A percentile compares a stretch with the other conserved stretches of the same genome.
Conservation (phyloP, 257 asterid species). For the Solanum phureja region DNA sequence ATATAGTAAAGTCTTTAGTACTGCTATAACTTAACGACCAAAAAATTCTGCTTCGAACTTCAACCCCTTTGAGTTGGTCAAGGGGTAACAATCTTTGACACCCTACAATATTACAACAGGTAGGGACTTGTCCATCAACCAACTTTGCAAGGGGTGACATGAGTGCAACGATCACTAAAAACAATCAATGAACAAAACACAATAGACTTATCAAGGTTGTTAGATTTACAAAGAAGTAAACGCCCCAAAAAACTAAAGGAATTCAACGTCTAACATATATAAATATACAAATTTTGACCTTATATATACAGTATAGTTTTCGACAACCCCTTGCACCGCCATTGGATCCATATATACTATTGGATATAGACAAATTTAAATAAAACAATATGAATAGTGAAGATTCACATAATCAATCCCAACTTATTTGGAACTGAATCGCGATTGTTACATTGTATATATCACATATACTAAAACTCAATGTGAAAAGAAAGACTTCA, state of each 20-base stretch:
- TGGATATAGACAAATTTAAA: not conserved
- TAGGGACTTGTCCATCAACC: not conserved
- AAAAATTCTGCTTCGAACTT: not conserved
- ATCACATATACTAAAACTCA: not conserved
- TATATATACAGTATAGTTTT: not conserved
- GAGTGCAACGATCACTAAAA: not conserved
- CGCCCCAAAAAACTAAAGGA: accelerated
- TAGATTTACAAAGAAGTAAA: not conserved
- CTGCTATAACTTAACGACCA: not conserved
- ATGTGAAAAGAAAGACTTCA: not conserved
- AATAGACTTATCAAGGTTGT: not conserved
- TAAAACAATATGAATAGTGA: not conserved
- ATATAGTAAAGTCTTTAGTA: not conserved
- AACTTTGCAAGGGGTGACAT: not conserved
- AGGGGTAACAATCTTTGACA: not conserved
- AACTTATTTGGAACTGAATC: not conserved
- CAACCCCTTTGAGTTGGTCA: not conserved
- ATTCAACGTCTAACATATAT: not conserved
- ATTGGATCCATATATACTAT: not conserved
- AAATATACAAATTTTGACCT: not conserved
- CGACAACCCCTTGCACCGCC: not conserved
- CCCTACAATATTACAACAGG: not conserved
- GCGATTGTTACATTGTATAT: not conserved
- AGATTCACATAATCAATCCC: not conserved
- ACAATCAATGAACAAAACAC: not conserved